Evolutionary conservation across 1,139 yeast genomes (phyloP).

Genomic region (Saccharomyces hybrid): DNA sequence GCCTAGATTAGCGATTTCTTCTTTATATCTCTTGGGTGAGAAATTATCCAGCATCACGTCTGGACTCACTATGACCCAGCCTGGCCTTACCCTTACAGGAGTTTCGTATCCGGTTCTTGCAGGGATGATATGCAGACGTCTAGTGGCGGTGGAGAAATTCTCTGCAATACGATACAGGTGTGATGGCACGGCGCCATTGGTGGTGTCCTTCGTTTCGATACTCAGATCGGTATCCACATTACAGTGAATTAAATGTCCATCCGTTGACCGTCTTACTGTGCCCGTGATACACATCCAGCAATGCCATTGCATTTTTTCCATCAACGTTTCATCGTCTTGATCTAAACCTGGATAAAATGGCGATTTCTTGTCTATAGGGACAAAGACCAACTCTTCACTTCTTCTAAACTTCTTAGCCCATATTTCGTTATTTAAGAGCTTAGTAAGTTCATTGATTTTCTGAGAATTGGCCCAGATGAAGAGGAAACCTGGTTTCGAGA

Average conservation of each 20-base stretch:
- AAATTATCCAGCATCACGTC: constrained; percentile 72
- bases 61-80: constrained; percentile 90
- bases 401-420: constrained; percentile 78
- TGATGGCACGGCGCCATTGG: constrained; percentile 55
- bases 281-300: constrained; percentile 98
- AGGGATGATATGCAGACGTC: constrained; percentile 81
- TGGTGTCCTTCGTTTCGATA: constrained; percentile 41
- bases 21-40: constrained; percentile 39
- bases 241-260: constrained; percentile 80
- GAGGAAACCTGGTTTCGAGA: constrained; percentile 79
- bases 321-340: constrained; percentile 37
- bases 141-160: constrained; percentile 73
- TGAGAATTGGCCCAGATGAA: constrained; percentile 82
- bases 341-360: constrained; percentile 52
- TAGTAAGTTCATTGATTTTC: constrained; percentile 56
- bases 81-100: constrained; percentile 68
- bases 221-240: constrained; percentile 85
- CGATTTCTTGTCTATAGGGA: constrained; percentile 52
- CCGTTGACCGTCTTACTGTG: constrained; percentile 79
- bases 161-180: constrained; percentile 80
- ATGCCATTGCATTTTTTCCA: constrained; percentile 71
- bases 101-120: constrained; percentile 51
- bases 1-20: constrained; percentile 39
- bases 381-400: constrained; percentile 76
- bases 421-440: constrained; percentile 44